phyloP scores from a whole-genome alignment of 768 basidiomycete species.

The Hygrophoropsis aurantiaca region DNA sequence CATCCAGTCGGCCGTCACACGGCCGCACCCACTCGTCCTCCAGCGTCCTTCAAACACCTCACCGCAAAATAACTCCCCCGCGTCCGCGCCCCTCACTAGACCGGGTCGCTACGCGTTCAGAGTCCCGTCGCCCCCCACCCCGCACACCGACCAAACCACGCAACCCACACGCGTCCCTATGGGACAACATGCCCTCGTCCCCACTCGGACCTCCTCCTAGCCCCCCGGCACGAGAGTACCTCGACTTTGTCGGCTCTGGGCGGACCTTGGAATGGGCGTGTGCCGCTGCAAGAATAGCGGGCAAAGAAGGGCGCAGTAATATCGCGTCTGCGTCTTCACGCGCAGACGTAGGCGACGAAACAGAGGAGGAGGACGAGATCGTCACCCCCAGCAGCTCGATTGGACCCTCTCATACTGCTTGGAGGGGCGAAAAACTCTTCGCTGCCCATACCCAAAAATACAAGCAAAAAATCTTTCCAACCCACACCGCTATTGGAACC shows the following conservation, averaged over 20 bases:
- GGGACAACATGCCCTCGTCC: constrained; percentile 35
- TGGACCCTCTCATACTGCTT: constrained; percentile 39
- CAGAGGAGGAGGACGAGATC: constrained; percentile 69
- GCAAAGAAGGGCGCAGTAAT: constrained; percentile 35
- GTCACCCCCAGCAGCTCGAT: constrained; percentile 62
- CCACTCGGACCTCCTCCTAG: constrained; percentile 44
- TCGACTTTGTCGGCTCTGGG: constrained; percentile 27
- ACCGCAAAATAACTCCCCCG: constrained; percentile 27
- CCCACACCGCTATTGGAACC: background rate
- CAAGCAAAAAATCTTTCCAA: constrained; percentile 1
- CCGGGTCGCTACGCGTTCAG: constrained; percentile 28
- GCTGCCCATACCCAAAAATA: background rate
- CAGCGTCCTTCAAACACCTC: constrained; percentile 20
- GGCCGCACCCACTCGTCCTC: constrained; percentile 32
- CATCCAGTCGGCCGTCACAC: constrained; percentile 35
- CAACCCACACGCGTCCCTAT: constrained; percentile 25
- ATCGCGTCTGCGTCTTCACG: constrained; percentile 10
- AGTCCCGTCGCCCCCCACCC: constrained; percentile 26
- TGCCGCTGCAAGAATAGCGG: constrained; percentile 47
- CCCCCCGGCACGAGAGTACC: constrained; percentile 29
- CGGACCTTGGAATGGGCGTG: constrained; percentile 33
- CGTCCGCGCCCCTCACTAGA: constrained; percentile 31
- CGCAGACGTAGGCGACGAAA: constrained; percentile 40
- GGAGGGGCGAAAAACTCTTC: constrained; percentile 21
- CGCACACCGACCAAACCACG: constrained; percentile 30